Evolutionary conservation across 2,329 filamentous ascomycete species (phyloP).

Genomic region (Didymella keratinophila): DNA sequence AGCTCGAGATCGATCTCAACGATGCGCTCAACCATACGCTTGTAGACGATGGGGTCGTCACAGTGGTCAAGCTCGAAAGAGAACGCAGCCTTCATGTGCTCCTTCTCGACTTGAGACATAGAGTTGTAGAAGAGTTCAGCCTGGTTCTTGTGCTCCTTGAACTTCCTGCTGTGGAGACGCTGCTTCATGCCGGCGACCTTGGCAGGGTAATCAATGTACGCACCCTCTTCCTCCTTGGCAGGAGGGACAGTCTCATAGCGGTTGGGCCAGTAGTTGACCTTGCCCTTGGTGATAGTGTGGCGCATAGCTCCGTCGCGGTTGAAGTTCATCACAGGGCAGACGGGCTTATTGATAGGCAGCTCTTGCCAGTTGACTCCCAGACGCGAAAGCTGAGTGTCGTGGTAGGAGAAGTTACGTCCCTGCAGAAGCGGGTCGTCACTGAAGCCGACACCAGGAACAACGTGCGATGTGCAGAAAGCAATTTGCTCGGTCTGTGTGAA

Average conservation of each 20-base stretch:
- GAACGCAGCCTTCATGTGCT: conserved; percentile 67
- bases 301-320: conserved; percentile 77
- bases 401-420: conserved; percentile 74
- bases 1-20: conserved; percentile 76
- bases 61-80: conserved; percentile 82
- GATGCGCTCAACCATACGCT: conserved; percentile 71
- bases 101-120: conserved; percentile 70
- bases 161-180: conserved; percentile 74
- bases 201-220: conserved; percentile 72
- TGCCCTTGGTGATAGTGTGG: conserved; percentile 76
- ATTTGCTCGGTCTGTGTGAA: conserved; percentile 85
- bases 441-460: conserved; percentile 80
- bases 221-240: conserved; percentile 66
- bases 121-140: conserved; percentile 87
- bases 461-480: conserved; percentile 81
- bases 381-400: conserved; percentile 73
- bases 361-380: conserved; percentile 80
- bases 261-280: conserved; percentile 83
- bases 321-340: conserved; percentile 77
- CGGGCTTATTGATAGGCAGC: conserved; percentile 77
- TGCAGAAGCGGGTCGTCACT: conserved; percentile 78
- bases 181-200: conserved; percentile 75
- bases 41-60: conserved; percentile 78
- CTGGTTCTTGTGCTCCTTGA: conserved; percentile 78
- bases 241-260: conserved; percentile 70